phyloP scores from a whole-genome alignment of 2,329 filamentous ascomycete genomes.

The Alternaria alternata region DNA sequence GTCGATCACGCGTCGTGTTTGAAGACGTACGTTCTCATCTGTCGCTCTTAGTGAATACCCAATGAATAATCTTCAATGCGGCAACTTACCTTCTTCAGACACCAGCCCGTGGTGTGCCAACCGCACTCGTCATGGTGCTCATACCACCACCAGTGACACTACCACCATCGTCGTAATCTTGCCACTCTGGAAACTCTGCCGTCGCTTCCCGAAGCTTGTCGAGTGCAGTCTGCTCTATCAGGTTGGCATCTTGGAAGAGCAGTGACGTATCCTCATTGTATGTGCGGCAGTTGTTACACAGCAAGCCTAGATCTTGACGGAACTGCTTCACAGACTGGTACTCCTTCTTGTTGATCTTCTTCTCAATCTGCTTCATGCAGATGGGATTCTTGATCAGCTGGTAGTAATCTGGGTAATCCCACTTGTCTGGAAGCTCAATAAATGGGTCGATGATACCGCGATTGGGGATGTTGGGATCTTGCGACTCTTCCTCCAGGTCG shows the following conservation, averaged over 20 bases:
- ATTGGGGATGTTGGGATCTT: conserved; percentile 64
- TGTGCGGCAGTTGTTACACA: conserved; percentile 90
- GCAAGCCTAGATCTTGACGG: conserved; percentile 79
- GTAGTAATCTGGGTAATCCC: conserved; percentile 94
- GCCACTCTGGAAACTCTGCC: conserved; percentile 63
- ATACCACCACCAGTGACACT: conserved; percentile 60
- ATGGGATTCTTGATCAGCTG: conserved; percentile 91
- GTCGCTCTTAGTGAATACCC: neutral
- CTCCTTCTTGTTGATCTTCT: conserved; percentile 95
- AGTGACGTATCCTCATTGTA: conserved; percentile 97
- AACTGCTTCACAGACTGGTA: conserved; percentile 84
- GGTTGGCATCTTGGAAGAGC: conserved; percentile 89
- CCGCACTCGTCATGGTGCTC: conserved; percentile 43
- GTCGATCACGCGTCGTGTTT: neutral
- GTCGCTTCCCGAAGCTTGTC: conserved; percentile 64
- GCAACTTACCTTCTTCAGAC: conserved; percentile 22
- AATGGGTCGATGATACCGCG: conserved; percentile 94
- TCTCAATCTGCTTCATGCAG: conserved; percentile 93
- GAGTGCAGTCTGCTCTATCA: conserved; percentile 74
- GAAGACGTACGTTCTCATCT: conserved; percentile 1
- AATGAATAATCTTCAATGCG: neutral
- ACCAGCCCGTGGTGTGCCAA: conserved; percentile 42
- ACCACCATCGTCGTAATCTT: conserved; percentile 64
- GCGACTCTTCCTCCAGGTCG: conserved; percentile 80
- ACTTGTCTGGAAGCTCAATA: conserved; percentile 86